These are phyloP conservation scores for Claviceps quebecensis DNA, from an alignment of 2,329 filamentous ascomycete species.

Conservation along the genomic window DNA sequence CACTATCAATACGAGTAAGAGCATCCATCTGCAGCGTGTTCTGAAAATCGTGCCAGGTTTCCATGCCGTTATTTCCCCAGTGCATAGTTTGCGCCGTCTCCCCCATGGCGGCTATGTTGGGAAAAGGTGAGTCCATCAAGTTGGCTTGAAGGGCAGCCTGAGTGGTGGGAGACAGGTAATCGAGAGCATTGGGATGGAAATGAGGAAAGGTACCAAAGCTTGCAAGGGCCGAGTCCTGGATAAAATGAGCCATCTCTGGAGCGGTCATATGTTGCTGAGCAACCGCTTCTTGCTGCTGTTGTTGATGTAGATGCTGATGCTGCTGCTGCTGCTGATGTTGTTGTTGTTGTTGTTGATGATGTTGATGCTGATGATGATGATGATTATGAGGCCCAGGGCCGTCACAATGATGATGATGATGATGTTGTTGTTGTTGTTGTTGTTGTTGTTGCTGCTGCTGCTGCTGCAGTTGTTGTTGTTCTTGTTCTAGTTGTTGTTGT, in stretches of 20 bases:
- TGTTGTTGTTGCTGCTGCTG: conserved; percentile 29
- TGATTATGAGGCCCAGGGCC: conserved; percentile 14
- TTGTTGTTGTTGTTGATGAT: conserved; percentile 35
- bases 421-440: conserved; percentile 24
- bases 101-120: conserved; percentile 41
- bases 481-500: conserved; percentile 35
- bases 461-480: conserved; percentile 15
- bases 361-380: conserved; percentile 30
- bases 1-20: conserved; percentile 24
- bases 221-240: conserved; percentile 44
- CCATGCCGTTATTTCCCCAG: conserved; percentile 48
- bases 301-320: conserved; percentile 30
- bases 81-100: conserved; percentile 40
- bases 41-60: conserved; percentile 71
- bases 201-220: conserved; percentile 38
- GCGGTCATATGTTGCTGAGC: conserved; percentile 24
- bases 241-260: conserved; percentile 36
- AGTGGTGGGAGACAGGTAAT: conserved; percentile 47
- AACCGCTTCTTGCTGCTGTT: conserved; percentile 21
- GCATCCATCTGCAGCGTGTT: conserved; percentile 40
- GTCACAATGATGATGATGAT: conserved; percentile 22
- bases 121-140: conserved; percentile 50
- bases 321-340: conserved; percentile 26
- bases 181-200: conserved; percentile 42
- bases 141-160: conserved; percentile 51